These are phyloP conservation scores for Coniochaeta pulveracea DNA, from an alignment of 2,329 filamentous ascomycete species.

Conservation along the genomic window DNA sequence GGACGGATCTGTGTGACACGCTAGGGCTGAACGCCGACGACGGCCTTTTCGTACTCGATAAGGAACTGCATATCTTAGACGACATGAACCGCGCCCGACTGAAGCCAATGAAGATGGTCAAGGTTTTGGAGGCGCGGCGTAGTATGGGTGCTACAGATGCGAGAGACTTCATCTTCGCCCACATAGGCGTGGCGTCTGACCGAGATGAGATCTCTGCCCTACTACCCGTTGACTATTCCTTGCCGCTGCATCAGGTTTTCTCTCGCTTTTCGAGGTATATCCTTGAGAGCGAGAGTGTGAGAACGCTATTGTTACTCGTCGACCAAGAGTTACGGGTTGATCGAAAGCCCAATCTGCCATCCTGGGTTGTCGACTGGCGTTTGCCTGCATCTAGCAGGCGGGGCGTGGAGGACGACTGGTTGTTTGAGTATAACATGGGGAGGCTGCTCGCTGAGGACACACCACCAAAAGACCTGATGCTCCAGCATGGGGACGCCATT, in stretches of 20 bases:
- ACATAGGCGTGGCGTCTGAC: conserved; percentile 7
- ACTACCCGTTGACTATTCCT: conserved; percentile 6
- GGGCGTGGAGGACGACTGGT: no score
- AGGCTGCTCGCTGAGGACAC: no score
- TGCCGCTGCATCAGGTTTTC: conserved; percentile 5
- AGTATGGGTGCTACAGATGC: conserved; percentile 7
- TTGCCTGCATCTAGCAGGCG: background rate
- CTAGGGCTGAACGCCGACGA: background rate
- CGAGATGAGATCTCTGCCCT: background rate
- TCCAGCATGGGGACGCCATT: no score
- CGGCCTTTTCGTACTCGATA: no score
- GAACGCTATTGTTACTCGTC: background rate
- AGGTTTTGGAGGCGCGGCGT: conserved; percentile 5
- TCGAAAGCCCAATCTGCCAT: background rate
- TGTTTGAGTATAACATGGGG: no score
- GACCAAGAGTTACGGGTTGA: background rate
- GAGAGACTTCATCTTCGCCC: conserved; percentile 7
- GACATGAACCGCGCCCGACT: conserved; percentile 5
- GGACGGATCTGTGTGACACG: conserved; percentile 1
- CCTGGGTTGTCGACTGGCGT: conserved; percentile 4
- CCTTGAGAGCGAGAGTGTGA: background rate
- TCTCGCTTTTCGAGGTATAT: conserved; percentile 6
- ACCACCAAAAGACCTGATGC: no score
- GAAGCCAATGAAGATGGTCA: conserved; percentile 4
- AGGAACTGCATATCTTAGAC: conserved; percentile 2